Base-by-base conservation (phyloP, 352 stramenopile genomes). In the Globisporangium abappressorium region DNA sequence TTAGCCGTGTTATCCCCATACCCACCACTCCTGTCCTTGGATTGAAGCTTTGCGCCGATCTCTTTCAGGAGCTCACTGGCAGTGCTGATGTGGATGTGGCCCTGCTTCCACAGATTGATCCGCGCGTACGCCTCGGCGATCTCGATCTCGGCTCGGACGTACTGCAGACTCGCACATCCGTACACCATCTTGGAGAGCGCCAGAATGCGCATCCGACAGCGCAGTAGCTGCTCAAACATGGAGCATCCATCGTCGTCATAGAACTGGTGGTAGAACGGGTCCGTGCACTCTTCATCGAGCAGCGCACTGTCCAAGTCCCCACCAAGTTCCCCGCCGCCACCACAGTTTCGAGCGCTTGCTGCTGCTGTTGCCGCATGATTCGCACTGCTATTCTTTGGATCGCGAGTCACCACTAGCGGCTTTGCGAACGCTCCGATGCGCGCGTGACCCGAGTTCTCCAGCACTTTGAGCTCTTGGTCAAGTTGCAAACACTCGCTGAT, bases 61-160 rank as follows among this genome's bases (percentile, higher is more conserved):
- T 74, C 64, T 47, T 73, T 71, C 24, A 92, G 70, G 5, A 90
- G 38, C 36, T 73, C 77, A 14, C 73, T 74, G 4, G 76, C 76
- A 15, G 66, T 65, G 7, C 70, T 70, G 5, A 76, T 64, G 43
- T 93, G 84, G 6, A 77, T 46, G 43, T 90, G 73, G 0, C 77
- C 81, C 49, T 93, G 84, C 54, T 93, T 91, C 84, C 84, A 91
- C 14, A 93, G 74, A 49, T 82, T 87, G 43, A 90, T 61, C 0
- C 79, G 70, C 5, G 81, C 73, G 38, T 91, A 93, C 2, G 64
- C 69, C 59, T 90, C 82, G 0, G 73, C 82, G 8, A 93, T 58
- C 65, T 86, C 78, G 18, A 89, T 62, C n/a, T 89, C 75, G 2
- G 82, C 82, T 2, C 70, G 72, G 22, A 80, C 72, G 62, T 74